phyloP scores from a whole-genome alignment of 495 filamentous ascomycete genomes.

The Chaetomium tenue region DNA sequence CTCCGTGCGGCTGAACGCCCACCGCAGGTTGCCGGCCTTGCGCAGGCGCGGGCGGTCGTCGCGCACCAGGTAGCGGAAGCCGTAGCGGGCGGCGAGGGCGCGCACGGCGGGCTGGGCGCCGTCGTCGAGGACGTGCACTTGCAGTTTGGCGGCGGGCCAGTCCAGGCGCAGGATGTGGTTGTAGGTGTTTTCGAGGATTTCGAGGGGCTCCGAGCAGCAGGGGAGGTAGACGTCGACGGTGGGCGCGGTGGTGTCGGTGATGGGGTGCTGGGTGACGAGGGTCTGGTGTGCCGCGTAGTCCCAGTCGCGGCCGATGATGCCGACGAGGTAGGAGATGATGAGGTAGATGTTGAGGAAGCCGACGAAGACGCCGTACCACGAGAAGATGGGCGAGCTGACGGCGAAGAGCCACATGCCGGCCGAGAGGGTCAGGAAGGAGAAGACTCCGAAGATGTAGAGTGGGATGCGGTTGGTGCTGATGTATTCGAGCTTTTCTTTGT shows the following conservation, averaged over 20 bases:
- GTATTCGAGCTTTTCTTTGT: conserved; percentile 35
- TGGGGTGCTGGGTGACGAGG: conserved; percentile 27
- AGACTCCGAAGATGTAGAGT: conserved; percentile 35
- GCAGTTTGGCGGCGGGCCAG: conserved; percentile 31
- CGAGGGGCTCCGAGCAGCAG: conserved; percentile 37
- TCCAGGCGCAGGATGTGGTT: conserved; percentile 34
- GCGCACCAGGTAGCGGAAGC: conserved; percentile 37
- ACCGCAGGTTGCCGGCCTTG: conserved; percentile 38
- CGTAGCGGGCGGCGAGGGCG: conserved; percentile 29
- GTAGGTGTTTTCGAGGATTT: conserved; percentile 40
- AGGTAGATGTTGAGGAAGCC: conserved; percentile 40
- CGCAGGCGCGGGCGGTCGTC: conserved; percentile 36
- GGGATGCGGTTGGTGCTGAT: conserved; percentile 36
- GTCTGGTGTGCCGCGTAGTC: conserved; percentile 29
- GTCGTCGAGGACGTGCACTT: conserved; percentile 35
- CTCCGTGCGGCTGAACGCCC: conserved; percentile 32
- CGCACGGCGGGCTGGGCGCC: conserved; percentile 26
- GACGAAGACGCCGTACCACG: conserved; percentile 40
- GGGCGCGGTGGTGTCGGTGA: conserved; percentile 33
- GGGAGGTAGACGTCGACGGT: conserved; percentile 39
- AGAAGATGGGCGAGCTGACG: conserved; percentile 32
- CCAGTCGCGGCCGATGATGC: conserved; percentile 35
- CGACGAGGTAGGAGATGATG: conserved; percentile 38
- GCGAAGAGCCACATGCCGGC: conserved; percentile 40
- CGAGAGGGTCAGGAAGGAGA: conserved; percentile 36